Evolutionary conservation across 495 filamentous ascomycete species (phyloP), one percentile per base, ranked within the genome.

Genomic region (Aspergillus wentii): DNA sequence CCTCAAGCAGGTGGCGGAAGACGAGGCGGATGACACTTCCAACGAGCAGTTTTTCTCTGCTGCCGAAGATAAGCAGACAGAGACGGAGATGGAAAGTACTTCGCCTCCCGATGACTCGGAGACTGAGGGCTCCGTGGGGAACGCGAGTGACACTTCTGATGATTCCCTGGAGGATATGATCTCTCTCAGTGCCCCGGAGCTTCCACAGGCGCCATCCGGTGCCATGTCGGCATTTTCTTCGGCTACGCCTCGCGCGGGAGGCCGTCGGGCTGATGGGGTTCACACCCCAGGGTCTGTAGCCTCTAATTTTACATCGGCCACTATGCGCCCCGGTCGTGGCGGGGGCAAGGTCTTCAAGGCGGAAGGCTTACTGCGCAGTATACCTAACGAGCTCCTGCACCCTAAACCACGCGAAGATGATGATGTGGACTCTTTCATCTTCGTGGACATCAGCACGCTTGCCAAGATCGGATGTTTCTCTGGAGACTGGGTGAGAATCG

Each of bases 391-490:
- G 27, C 64, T 92, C 3, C 63, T 98, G 5, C 83, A 95, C 48
- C 92, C 92, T 1, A 85, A 82, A 38, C 91, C 92, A 5, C 64
- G 71, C 3, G 76, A 78, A 15, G 89, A 95, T 34, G 92, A 97
- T 46, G 84, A 88, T 47, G 80, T 88, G 35, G 94, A 97, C 52
- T 80, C 84, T 3, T 77, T 91, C 27, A 69, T 96, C 13, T 97
- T 89, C 58, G 87, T 97, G 6, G 87, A 92, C 45, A 80, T 90
- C 19, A 83, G 75, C 41, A 82, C 86, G 13, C 64, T 98, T 8
- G 79, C 85, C n/a, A 84, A 86, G 41, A 76, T 97, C 27, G 87
- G 88, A 18, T 96, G 89, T 55, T 98, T 98, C 58, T 95, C 91
- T 1, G 92, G 92, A 10, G 92, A 98, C 52, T 98, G 92, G 92